A percentile compares a stretch with the other conserved stretches of the same genome.
Evolutionary conservation across 2,329 filamentous ascomycete genomes (phyloP).

Genomic region (Rachicladosporium sp.): DNA sequence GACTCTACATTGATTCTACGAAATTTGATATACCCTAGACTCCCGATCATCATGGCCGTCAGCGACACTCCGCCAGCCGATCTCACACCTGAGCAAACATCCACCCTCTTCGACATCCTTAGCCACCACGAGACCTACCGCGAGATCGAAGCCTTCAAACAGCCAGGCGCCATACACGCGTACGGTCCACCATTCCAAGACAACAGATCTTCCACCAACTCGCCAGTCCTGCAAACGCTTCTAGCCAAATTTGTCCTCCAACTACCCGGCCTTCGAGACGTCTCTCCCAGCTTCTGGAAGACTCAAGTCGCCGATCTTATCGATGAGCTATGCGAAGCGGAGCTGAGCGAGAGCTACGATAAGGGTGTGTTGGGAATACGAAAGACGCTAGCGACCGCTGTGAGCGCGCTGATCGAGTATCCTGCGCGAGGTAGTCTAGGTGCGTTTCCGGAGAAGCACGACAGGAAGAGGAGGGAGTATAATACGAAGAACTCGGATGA

Average conservation of each 20-base stretch:
- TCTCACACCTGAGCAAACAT: slow-evolving; percentile 30
- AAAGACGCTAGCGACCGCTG: slow-evolving; percentile 62
- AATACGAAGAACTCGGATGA: slow-evolving; percentile 48
- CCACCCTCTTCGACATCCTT: slow-evolving; percentile 43
- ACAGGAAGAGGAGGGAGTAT: slow-evolving; percentile 34
- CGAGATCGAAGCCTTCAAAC: slow-evolving; percentile 62
- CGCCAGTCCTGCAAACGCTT: slow-evolving; percentile 57
- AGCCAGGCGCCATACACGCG: slow-evolving; percentile 47
- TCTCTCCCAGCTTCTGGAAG: slow-evolving; percentile 54
- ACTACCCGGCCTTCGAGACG: slow-evolving; percentile 52
- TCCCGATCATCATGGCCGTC: no score
- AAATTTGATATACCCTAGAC: no score
- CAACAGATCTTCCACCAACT: slow-evolving; percentile 34
- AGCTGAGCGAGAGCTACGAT: slow-evolving; percentile 71
- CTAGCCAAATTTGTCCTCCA: slow-evolving; percentile 52
- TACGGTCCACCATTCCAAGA: slow-evolving; percentile 60
- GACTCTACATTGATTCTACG: no score
- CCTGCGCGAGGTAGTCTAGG: slow-evolving; percentile 54
- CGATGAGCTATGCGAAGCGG: slow-evolving; percentile 49
- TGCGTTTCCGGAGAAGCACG: slow-evolving; percentile 37
- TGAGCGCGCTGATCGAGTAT: slow-evolving; percentile 58
- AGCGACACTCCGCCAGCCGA: no score
- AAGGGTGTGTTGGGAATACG: slow-evolving; percentile 62
- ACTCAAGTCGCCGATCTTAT: slow-evolving; percentile 49
- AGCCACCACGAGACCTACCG: slow-evolving; percentile 44